Base-by-base conservation (phyloP, 1,284 basidiomycete genomes). In the Sporisorium exsertum region DNA sequence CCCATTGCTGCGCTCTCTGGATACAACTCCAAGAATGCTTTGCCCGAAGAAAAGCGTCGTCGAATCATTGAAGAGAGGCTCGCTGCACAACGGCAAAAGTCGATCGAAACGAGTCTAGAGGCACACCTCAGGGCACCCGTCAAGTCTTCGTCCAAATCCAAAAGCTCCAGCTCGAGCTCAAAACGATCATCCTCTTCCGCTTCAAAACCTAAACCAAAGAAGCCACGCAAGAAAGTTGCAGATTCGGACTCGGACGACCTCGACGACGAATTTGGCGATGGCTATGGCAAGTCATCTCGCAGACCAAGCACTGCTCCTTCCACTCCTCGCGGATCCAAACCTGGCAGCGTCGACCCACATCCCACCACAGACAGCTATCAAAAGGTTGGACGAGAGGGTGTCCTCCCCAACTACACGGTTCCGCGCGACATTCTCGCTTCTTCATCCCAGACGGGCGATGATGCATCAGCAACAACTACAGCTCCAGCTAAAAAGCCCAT, bases 31-130 rank as follows among this genome's bases (percentile, higher is more conserved):
- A 71, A 70, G 42, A 79, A 79, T 58, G 74, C 74, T 0, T 47
- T 79, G 3, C 71, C 77, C 24, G 74, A 79, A 35, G 70, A 79
- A 29, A 76, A 73, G 51, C 62, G 77, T 20, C 59, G 70, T 7
- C 71, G 71, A 18, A 79, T 79, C 61, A 72, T 73, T 42, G 68
- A 79, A 40, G 77, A 79, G 52, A 58, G 72, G 18, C 53, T 69
- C 22, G 72, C 72, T 5, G 57, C 72, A 15, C 62, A 69, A 26
- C 56, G 56, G 22, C 72, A 78, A 61, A 72, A 78, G 62, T 69
- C 68, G 7, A 72, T 73, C 54, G 61, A 73, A 43, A 47, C 67
- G 16, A 63, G 66, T 45, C 58, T 73, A 2, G 71, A 77, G 52
- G 62, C 57, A 13, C 69, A 77, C 26, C 33, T 61, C 10, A 57